These are phyloP conservation scores for Paracoccidioides lutzii DNA, from an alignment of 2,329 filamentous ascomycete genomes.

Conservation along the genomic window DNA sequence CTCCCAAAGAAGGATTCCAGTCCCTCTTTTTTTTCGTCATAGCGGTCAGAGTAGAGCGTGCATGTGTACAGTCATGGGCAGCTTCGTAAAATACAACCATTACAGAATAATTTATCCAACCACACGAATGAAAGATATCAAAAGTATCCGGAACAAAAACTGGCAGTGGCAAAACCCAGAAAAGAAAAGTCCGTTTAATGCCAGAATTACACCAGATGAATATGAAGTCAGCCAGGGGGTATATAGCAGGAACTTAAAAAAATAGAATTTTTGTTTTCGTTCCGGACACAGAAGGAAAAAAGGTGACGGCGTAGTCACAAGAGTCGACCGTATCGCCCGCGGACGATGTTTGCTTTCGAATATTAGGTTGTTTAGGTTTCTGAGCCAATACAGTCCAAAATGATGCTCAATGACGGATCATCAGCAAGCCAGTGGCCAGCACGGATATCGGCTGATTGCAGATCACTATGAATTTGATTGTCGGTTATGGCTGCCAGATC, in stretches of 20 bases:
- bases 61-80: background rate
- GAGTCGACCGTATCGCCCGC: background rate
- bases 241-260: background rate
- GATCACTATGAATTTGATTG: slow-evolving; percentile 41
- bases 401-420: slow-evolving; percentile 43
- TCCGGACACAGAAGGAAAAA: background rate
- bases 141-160: background rate
- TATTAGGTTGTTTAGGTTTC: slow-evolving; percentile 16
- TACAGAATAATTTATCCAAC: background rate
- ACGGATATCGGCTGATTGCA: slow-evolving; percentile 41
- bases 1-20: background rate
- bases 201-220: background rate
- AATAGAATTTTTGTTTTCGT: background rate
- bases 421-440: slow-evolving; percentile 51
- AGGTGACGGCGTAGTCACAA: background rate
- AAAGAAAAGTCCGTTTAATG: background rate
- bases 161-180: background rate
- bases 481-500: slow-evolving; percentile 47
- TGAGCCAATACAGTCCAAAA: slow-evolving; percentile 34
- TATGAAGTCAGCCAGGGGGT: background rate
- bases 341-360: background rate
- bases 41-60: background rate
- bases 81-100: background rate
- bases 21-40: background rate
- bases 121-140: background rate